Percentiles rank a stretch among this genome's conserved stretches.
phyloP scores from a whole-genome alignment of 2,329 filamentous ascomycete species.

The Dothidotthia symphoricarpi region DNA sequence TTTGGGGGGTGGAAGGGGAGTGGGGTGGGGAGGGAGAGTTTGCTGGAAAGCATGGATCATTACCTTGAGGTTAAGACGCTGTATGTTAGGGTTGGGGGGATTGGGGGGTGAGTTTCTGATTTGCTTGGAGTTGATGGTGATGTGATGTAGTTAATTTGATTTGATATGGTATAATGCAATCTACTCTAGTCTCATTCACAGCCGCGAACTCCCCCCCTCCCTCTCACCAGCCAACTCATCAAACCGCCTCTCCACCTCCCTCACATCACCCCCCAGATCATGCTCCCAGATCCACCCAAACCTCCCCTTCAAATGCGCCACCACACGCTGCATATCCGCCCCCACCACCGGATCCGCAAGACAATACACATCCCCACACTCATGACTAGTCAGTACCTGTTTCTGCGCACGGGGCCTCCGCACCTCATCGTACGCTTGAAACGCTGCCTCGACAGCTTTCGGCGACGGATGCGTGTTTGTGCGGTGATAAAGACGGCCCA shows the following conservation, averaged over 20 bases:
- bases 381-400: constrained; percentile 14
- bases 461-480: constrained; percentile 1
- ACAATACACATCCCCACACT: constrained; percentile 17
- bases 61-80: constrained; percentile 27
- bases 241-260: not conserved
- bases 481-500: constrained; percentile 4
- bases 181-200: no score
- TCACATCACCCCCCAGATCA: constrained; percentile 17
- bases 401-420: constrained; percentile 19
- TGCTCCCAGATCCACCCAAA: constrained; percentile 22
- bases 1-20: constrained; percentile 32
- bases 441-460: constrained; percentile 8
- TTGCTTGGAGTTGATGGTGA: no score
- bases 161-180: no score
- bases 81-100: constrained; percentile 18
- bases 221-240: no score
- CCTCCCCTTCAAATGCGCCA: constrained; percentile 9
- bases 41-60: constrained; percentile 30
- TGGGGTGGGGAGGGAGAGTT: constrained; percentile 26
- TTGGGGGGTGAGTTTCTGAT: constrained; percentile 13
- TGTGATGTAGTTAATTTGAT: no score
- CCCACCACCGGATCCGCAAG: constrained; percentile 3
- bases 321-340: constrained; percentile 6
- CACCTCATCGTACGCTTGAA: constrained; percentile 20
- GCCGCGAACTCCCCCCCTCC: no score